Evolutionary conservation across 1,284 basidiomycete species (phyloP).

Genomic region (Ganoderma meredithae): DNA sequence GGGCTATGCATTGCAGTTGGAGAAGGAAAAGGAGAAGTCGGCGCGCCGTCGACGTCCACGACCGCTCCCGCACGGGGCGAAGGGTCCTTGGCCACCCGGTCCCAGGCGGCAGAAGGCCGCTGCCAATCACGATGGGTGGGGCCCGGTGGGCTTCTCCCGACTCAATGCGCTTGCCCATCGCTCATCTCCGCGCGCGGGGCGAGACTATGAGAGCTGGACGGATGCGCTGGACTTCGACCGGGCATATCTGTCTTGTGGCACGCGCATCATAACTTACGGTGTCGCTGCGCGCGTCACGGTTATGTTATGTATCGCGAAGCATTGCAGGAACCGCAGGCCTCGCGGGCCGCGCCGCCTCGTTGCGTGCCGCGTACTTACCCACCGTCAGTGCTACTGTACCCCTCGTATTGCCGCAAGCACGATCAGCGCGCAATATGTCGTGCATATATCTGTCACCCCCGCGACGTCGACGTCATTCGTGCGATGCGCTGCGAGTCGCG

Average conservation of each 20-base stretch:
- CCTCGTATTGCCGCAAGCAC: not conserved
- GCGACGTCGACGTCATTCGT: not conserved
- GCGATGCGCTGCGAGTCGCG: not conserved
- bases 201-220: not conserved
- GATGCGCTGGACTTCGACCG: not conserved
- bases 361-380: too few species aligned
- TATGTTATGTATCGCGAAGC: not conserved
- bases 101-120: not conserved
- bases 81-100: slow-evolving; percentile 2
- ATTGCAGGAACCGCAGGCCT: not conserved
- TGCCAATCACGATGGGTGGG: not conserved
- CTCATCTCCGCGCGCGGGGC: not conserved
- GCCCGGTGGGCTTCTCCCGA: slow-evolving; percentile 6
- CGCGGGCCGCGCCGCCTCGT: not conserved
- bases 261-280: not conserved
- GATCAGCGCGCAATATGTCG: not conserved
- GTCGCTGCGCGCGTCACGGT: not conserved
- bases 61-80: not conserved
- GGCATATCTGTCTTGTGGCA: not conserved
- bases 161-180: not conserved
- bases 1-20: not conserved
- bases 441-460: too few species aligned
- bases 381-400: not conserved
- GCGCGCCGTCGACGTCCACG: not conserved
- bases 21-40: not conserved